Evolutionary conservation across 495 filamentous ascomycete species (phyloP).

Genomic region (Trichocladium uniseriatum): DNA sequence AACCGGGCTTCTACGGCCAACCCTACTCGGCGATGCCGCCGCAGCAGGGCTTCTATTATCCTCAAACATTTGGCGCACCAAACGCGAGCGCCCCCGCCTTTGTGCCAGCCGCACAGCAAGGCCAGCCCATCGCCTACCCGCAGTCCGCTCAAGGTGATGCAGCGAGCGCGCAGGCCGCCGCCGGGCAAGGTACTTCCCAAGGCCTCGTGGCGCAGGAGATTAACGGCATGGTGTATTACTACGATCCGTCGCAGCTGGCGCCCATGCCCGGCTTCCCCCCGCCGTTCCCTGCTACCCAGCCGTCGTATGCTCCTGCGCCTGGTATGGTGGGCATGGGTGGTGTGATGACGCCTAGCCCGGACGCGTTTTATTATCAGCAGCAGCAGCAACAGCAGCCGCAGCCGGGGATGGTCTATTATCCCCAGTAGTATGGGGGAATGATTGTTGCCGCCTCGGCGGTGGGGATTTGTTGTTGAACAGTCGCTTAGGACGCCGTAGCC

Average conservation of each 20-base stretch:
- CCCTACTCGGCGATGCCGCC: slow-evolving; percentile 42
- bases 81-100: slow-evolving; percentile 49
- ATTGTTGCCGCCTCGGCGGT: not conserved
- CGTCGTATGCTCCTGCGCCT: no score
- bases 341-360: slow-evolving; percentile 64
- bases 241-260: slow-evolving; percentile 63
- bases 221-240: slow-evolving; percentile 94
- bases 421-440: slow-evolving; percentile 14
- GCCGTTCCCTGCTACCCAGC: slow-evolving; percentile 42
- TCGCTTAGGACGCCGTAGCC: no score
- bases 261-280: slow-evolving; percentile 42
- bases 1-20: slow-evolving; percentile 55
- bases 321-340: slow-evolving; percentile 64
- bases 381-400: slow-evolving; percentile 16
- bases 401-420: slow-evolving; percentile 35
- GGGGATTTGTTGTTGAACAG: no score
- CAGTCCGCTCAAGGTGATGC: slow-evolving; percentile 36
- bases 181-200: slow-evolving; percentile 28
- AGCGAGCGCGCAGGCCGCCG: slow-evolving; percentile 10
- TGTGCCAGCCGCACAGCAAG: slow-evolving; percentile 45
- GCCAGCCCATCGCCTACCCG: slow-evolving; percentile 35
- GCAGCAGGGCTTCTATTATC: slow-evolving; percentile 48
- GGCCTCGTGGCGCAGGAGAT: slow-evolving; percentile 78
- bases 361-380: slow-evolving; percentile 59
- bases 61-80: slow-evolving; percentile 45